Evolutionary conservation across 495 filamentous ascomycete species (phyloP), one percentile per base, ranked within the genome.

Genomic region (Aspergillus homomorphus): DNA sequence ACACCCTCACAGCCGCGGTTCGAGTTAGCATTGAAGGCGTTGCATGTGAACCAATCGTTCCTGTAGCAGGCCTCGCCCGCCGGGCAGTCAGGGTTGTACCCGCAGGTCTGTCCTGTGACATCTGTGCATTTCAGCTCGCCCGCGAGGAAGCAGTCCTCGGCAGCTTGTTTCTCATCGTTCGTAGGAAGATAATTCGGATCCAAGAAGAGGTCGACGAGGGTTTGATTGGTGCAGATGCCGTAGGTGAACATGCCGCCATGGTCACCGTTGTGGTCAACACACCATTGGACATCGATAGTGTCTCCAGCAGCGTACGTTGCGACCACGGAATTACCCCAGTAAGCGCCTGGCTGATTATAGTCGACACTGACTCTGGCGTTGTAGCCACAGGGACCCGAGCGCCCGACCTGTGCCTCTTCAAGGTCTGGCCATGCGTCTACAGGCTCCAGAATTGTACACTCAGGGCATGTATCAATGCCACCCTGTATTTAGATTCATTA

Each of bases 201-300:
- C 7, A 82, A 64, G 66, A 83, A 78, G 56, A 77, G 73, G 64
- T 82, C 72, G 28, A 84, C 80, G 0, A 84, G 64, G 0, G 67
- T 64, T 58, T 83, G 80, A 64, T 84, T 64, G 59, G 77, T 70
- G 66, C 81, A 84, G 55, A 84, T 75, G 1, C 81, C 78, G 70
- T 83, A 84, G 46, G 71, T 68, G 66, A 83, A 84, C 80, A 84
- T 83, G 64, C 81, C 81, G 28, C 81, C 80, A 63, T 84, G 81
- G 66, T 84, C 81, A 1, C 81, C 81, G 67, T 83, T 84, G 70
- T 82, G 60, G 60, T 84, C 81, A 22, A 83, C 77, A 55, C 81
- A 84, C 80, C 81, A 84, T 66, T 81, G 63, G 5, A 84, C 80
- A 22, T 80, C 73, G 14, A 83, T 66, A 4, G 68, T 56, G 2